Conservation (phyloP, 2,329 filamentous ascomycete genomes). For the Neoscytalidium dimidiatum region DNA sequence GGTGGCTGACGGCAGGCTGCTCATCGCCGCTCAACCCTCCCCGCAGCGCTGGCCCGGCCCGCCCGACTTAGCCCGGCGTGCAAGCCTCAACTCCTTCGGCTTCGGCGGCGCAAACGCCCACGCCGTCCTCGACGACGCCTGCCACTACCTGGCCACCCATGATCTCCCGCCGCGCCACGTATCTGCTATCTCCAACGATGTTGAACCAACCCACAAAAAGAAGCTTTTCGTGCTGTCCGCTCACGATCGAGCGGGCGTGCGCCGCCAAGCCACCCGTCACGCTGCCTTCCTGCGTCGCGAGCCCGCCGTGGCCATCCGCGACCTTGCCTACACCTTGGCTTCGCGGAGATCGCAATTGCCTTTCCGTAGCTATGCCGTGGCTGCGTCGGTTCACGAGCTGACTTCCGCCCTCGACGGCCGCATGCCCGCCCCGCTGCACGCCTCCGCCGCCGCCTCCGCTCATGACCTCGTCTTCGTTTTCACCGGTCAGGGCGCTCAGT, state of each 20-base stretch:
- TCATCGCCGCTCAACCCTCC: no score
- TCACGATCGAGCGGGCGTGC: background rate
- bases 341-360: background rate
- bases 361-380: background rate
- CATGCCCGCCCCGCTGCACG: background rate
- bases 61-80: slow-evolving; percentile 21
- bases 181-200: background rate
- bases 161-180: background rate
- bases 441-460: background rate
- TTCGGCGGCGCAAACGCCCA: slow-evolving; percentile 31
- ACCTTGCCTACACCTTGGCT: slow-evolving; percentile 7
- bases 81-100: slow-evolving; percentile 27
- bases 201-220: background rate
- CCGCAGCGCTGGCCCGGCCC: no score
- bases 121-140: slow-evolving; percentile 25
- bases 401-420: no score
- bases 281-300: background rate
- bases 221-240: background rate
- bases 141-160: background rate
- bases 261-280: background rate
- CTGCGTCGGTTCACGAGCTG: background rate
- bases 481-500: slow-evolving; percentile 37
- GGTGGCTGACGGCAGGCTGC: background rate
- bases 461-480: slow-evolving; percentile 35
- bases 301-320: background rate